Conservation (phyloP, 2,329 filamentous ascomycete species). For the Diplodia intermedia region DNA sequence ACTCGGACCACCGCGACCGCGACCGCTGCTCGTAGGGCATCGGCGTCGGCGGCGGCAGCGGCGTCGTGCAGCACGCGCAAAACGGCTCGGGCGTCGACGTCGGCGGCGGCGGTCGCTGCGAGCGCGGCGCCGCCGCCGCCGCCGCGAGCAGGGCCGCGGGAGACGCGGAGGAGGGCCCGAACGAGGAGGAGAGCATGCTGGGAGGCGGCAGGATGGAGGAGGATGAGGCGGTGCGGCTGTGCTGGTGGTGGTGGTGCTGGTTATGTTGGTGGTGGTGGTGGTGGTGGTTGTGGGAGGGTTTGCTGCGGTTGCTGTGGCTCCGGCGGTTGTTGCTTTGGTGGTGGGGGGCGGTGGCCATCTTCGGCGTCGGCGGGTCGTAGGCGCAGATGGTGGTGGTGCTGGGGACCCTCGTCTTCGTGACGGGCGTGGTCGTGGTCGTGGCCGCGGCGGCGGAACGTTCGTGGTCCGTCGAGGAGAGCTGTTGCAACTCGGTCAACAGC, state of each 20-base stretch:
- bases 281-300: not conserved
- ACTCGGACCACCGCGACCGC: not conserved
- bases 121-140: not conserved
- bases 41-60: constrained; percentile 1
- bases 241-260: not conserved
- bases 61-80: not conserved
- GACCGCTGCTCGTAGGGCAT: not conserved
- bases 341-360: too few relatives aligned
- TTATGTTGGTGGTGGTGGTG: not conserved
- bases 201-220: not conserved
- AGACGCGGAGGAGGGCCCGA: not conserved
- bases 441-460: not conserved
- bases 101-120: not conserved
- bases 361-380: not conserved
- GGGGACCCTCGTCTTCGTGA: not conserved
- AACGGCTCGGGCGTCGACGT: not conserved
- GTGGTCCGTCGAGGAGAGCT: not conserved
- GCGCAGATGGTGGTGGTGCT: not conserved
- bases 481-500: constrained; percentile 21
- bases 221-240: not conserved
- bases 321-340: too few relatives aligned
- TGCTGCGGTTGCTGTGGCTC: not conserved
- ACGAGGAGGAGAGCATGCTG: not conserved
- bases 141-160: not conserved
- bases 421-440: not conserved